A percentile compares a stretch with the other conserved stretches of the same genome.
These are phyloP conservation scores for Solanum appendiculatum DNA, from an alignment of 257 asterid species.

Conservation along the genomic window DNA sequence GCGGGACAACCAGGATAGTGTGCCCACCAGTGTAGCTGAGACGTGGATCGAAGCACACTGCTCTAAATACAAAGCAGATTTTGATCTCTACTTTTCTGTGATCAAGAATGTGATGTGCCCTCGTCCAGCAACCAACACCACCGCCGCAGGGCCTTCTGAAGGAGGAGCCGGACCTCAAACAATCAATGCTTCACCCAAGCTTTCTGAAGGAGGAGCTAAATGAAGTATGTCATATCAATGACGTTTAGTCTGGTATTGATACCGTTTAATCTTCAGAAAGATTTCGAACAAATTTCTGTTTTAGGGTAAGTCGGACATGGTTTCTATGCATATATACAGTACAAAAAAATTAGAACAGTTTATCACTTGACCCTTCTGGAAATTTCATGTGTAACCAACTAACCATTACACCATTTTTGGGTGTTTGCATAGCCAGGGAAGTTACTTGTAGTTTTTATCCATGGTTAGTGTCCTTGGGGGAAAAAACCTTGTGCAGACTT, in stretches of 20 bases:
- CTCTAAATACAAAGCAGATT: conserved; percentile 56
- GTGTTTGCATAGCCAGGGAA: neutral
- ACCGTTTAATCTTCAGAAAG: neutral
- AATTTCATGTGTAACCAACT: neutral
- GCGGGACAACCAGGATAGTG: conserved; percentile 78
- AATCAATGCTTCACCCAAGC: conserved; percentile 5
- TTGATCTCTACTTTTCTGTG: conserved; percentile 53
- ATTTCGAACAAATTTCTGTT: neutral
- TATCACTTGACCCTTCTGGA: neutral
- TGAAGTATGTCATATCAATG: neutral
- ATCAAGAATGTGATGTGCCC: conserved; percentile 63
- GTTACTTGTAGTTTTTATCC: neutral
- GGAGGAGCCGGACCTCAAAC: conserved; percentile 12
- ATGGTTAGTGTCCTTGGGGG: neutral
- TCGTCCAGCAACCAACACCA: conserved; percentile 3
- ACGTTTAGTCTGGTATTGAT: neutral
- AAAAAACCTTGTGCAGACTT: neutral
- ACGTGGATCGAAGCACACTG: conserved; percentile 91
- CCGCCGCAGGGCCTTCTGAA: conserved; percentile 8
- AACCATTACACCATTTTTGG: neutral
- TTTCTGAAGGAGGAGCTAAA: neutral
- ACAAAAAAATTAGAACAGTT: neutral
- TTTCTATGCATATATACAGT: neutral
- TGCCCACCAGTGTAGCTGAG: conserved; percentile 64
- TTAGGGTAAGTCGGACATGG: neutral